Base-by-base conservation (phyloP, 202 grass and related monocot genomes). In the Setaria viridis region DNA sequence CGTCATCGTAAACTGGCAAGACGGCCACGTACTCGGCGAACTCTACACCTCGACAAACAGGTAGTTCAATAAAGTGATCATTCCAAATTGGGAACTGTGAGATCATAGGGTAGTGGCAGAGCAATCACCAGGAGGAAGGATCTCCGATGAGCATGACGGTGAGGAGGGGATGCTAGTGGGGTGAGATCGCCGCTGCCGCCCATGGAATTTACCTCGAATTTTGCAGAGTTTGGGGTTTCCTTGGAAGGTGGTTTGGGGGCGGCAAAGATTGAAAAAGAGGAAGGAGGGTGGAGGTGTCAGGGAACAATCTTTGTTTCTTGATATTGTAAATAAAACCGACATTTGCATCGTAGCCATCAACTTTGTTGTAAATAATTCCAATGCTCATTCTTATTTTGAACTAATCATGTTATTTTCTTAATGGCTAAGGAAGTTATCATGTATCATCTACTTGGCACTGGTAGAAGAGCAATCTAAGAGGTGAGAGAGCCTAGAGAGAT, bases 141-240 rank as follows among this genome's bases (percentile, higher is more conserved):
- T 2, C 33, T 54, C 80, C 80, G 62, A 84, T 6, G 89, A 84
- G 20, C 74, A 84, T 43, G 85, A 90, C 70, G 85, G 75, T 35
- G 80, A 90, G 62, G 69, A 62, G 2, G 80, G 74, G 34, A 16
- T 33, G 80, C 74, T 42, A 51, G 17, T 74, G 4, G 84, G 53
- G 80, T 69, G 68, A 71, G 39, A 16, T 11, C 57, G 74, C 72
- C 82, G 74, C 88, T 84, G 62, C 89, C 89, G 1, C 88, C 89
- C 89, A 90, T 90, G 53, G 85, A 69, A 63, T 83, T 43, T 32
- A 7, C 41, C 46, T n/a, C 9, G 35, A 54, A 47, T 72, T 82
- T 60, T 14, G 51, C 67, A 21, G 54, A 47, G 80, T 11, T 29
- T 13, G 41, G 21, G 66, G n/a, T 70, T 70, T 59, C 25, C 53